Evolutionary conservation across 2,329 filamentous ascomycete species (phyloP).

Genomic region (Pseudopithomyces chartarum): DNA sequence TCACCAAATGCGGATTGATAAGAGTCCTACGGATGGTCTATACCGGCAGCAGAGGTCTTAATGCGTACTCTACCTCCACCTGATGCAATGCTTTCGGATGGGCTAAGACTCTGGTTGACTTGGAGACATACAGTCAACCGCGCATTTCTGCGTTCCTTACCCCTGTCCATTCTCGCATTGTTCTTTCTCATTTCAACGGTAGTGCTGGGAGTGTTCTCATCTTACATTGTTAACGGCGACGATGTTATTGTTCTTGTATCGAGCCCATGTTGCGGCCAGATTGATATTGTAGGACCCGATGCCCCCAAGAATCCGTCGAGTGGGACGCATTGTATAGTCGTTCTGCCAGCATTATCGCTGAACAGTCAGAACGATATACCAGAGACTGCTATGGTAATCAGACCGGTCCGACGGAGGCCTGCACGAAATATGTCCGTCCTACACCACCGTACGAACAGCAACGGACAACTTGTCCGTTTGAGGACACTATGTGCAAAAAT

Average conservation of each 20-base stretch:
- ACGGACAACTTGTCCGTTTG: constrained; percentile 18
- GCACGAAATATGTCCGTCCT: constrained; percentile 7
- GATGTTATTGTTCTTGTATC: constrained; percentile 7
- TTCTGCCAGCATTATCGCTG: too few relatives aligned
- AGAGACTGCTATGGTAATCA: neutral
- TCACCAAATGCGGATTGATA: constrained; percentile 9
- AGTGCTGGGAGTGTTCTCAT: constrained; percentile 22
- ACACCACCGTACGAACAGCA: constrained; percentile 1
- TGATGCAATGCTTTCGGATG: constrained; percentile 8
- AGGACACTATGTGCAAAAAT: constrained; percentile 6
- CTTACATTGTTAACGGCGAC: constrained; percentile 17
- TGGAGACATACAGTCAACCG: constrained; percentile 8
- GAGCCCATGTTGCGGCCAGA: neutral
- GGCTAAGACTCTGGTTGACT: constrained; percentile 8
- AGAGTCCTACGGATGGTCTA: constrained; percentile 6
- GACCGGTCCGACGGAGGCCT: constrained; percentile 1
- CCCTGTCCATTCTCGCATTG: neutral
- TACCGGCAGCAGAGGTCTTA: too few relatives aligned
- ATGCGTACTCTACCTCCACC: constrained; percentile 12
- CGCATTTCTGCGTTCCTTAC: neutral
- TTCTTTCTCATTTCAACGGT: constrained; percentile 10
- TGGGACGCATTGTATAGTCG: too few relatives aligned
- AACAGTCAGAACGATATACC: neutral
- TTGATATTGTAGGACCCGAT: too few relatives aligned
- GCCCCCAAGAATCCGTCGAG: too few relatives aligned